A percentile compares a stretch with the other conserved stretches of the same genome.
Evolutionary conservation across 805 yeast genomes (phyloP).

Genomic region (Monosporozyma servazzii): DNA sequence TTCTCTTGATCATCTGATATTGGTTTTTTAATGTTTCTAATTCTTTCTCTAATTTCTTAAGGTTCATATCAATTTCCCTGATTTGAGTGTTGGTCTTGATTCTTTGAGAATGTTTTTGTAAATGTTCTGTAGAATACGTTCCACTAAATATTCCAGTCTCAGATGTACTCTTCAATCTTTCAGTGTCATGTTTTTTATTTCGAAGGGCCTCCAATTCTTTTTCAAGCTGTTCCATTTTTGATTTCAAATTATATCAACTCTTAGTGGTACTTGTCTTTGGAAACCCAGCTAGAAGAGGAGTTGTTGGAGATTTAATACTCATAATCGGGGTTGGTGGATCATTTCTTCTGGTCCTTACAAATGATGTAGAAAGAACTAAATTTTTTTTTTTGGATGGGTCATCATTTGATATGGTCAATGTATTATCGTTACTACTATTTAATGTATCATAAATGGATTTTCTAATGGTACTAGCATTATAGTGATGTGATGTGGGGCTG

Average conservation of each 20-base stretch:
- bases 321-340: constrained; percentile 5
- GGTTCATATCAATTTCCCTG: constrained; percentile 24
- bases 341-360: constrained; percentile 23
- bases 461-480: neutral
- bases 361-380: constrained; percentile 28
- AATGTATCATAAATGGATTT: neutral
- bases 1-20: constrained; percentile 13
- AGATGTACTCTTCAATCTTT: constrained; percentile 20
- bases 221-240: constrained; percentile 18
- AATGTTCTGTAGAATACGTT: constrained; percentile 29
- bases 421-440: neutral
- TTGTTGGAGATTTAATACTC: constrained; percentile 20
- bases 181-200: constrained; percentile 20
- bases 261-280: constrained; percentile 18
- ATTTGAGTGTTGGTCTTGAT: constrained; percentile 28
- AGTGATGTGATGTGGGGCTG: neutral
- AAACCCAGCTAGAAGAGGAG: constrained; percentile 20
- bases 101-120: constrained; percentile 28
- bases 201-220: constrained; percentile 15
- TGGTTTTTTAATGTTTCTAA: constrained; percentile 17
- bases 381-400: constrained; percentile 11
- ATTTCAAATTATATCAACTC: constrained; percentile 14
- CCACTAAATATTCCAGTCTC: constrained; percentile 27
- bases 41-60: constrained; percentile 23
- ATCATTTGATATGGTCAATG: constrained; percentile 2